Evolutionary conservation across 345 rosid genomes (phyloP), one percentile per base, ranked within the genome.

Genomic region (Citrus glauca): DNA sequence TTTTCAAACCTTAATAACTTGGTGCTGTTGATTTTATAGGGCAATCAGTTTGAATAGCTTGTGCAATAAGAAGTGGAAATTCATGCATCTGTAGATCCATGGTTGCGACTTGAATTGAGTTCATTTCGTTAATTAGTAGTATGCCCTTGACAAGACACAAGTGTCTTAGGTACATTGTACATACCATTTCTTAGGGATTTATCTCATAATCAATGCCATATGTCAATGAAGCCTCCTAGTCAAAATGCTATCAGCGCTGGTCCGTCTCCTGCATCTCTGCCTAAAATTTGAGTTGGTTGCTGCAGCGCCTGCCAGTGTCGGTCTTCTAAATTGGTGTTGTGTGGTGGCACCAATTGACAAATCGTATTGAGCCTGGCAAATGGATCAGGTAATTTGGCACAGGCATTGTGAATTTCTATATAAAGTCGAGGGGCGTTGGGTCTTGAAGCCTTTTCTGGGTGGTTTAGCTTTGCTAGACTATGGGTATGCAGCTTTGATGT

Each of bases 251-350:
- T 76, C 76, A 83, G 28, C 81, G 69, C 5, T 77, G 79, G 17
- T 80, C 81, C 1, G 81, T 77, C 59, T 77, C 83, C 86, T 79
- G 73, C 37, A 73, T 50, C 78, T 63, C 10, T 72, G 37, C 4
- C 33, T 27, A 38, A 48, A 53, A 33, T 66, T 37, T 61, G 65
- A 61, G 5, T 11, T 3, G 32, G 2, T 61, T 24, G 48, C 37
- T 45, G 16, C 50, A 19, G 28, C 35, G 40, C 50, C 20, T 0
- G 74, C 11, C 28, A 48, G 62, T 8, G 17, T 45, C 50, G 5
- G 4, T 40, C 45, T 14, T 65, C 59, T 30, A 2, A 27, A 28
- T 27, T 32, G 28, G 17, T 10, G 35, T 5, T 20, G 69, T 30
- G 25, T 27, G 32, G 16, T 19, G 24, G 81, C 72, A n/a, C 19